A percentile compares a stretch with the other conserved stretches of the same genome.
Conservation (phyloP, 2,329 filamentous ascomycete genomes). For the Sclerotinia sclerotiorum region DNA sequence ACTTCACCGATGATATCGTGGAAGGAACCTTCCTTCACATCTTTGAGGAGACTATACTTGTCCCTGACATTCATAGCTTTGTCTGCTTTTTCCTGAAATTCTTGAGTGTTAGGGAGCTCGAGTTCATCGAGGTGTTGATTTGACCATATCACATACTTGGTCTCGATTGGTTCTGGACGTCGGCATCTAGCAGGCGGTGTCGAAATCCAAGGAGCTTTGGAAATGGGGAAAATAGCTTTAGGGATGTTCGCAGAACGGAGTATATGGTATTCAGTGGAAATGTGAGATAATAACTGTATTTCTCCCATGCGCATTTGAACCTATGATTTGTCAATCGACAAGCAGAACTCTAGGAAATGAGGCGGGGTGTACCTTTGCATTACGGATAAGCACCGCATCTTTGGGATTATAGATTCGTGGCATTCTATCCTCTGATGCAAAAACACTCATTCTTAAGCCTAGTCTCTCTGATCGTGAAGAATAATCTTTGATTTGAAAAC, state of each 20-base stretch:
- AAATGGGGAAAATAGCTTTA: neutral
- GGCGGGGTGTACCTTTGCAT: conserved; percentile 45
- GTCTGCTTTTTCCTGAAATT: conserved; percentile 46
- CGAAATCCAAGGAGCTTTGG: conserved; percentile 28
- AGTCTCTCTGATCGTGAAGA: conserved; percentile 48
- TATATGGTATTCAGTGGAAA: conserved; percentile 47
- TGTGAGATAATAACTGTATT: conserved; percentile 49
- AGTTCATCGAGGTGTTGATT: conserved; percentile 49
- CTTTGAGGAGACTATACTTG: conserved; percentile 65
- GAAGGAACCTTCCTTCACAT: conserved; percentile 56
- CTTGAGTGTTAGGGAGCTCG: conserved; percentile 45
- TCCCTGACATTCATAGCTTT: conserved; percentile 48
- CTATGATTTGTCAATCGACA: conserved; percentile 36
- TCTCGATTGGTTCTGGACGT: conserved; percentile 30
- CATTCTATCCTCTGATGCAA: conserved; percentile 53
- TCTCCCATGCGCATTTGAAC: conserved; percentile 43
- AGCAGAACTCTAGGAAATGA: conserved; percentile 20
- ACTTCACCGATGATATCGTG: conserved; percentile 73
- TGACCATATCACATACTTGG: conserved; percentile 49
- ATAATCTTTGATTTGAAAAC: conserved; percentile 60
- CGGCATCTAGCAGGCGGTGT: conserved; percentile 23
- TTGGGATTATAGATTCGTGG: conserved; percentile 49
- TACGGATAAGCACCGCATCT: conserved; percentile 65
- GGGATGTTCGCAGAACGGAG: conserved; percentile 47
- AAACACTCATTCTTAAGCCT: conserved; percentile 56